Conservation (phyloP, 305 asterid species). For the Fraxinus angustifolia region DNA sequence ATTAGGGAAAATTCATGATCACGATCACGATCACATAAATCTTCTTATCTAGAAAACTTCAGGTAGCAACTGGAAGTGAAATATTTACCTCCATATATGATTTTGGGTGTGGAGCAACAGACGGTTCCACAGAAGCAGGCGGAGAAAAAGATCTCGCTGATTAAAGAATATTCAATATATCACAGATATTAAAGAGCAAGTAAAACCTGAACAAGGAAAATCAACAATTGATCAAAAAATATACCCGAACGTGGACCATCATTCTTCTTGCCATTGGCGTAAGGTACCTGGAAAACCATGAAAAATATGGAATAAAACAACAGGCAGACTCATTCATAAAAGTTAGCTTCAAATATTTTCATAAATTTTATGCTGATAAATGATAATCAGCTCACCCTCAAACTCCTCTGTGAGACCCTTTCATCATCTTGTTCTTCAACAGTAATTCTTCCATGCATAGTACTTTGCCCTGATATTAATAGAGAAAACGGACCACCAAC, state of each 20-base stretch:
- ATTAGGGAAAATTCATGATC: not conserved
- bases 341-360: not conserved
- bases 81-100: conserved; percentile 79
- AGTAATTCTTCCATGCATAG: conserved; percentile 34
- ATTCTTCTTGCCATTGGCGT: conserved; percentile 65
- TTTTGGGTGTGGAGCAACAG: conserved; percentile 75
- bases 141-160: conserved; percentile 74
- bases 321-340: conserved; percentile 9
- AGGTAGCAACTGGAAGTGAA: not conserved
- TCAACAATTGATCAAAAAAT: conserved; percentile 13
- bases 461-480: conserved; percentile 53
- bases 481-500: conserved; percentile 21
- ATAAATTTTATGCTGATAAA: not conserved
- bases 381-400: conserved; percentile 50
- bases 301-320: conserved; percentile 19
- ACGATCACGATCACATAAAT: not conserved
- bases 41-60: not conserved
- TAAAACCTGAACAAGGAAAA: not conserved
- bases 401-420: conserved; percentile 40
- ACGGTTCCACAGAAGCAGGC: conserved; percentile 62
- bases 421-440: conserved; percentile 41
- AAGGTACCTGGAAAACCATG: conserved; percentile 60
- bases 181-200: not conserved
- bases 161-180: conserved; percentile 22
- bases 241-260: conserved; percentile 61